Conservation (phyloP, 73 alveolate species). For the Paramecium bursaria region DNA sequence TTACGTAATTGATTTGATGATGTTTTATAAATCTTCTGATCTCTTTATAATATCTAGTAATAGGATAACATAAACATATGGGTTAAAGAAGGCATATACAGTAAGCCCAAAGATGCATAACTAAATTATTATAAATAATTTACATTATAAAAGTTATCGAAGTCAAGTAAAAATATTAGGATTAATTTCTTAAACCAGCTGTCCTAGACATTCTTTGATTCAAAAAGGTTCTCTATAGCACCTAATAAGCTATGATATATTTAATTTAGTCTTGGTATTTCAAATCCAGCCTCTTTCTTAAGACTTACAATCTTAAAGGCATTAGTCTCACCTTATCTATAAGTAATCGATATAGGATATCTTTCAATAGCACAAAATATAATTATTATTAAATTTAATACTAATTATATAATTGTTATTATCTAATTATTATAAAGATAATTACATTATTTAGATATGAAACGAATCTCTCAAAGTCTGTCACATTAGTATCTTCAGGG, state of each 20-base stretch:
- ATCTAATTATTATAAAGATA: not conserved
- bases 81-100: conserved; percentile 66
- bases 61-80: conserved; percentile 62
- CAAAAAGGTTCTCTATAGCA: not conserved
- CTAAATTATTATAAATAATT: not conserved
- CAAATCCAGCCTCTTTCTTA: conserved; percentile 68
- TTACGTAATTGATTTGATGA: conserved; percentile 59
- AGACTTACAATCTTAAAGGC: conserved; percentile 28
- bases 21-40: conserved; percentile 68
- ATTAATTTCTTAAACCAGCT: conserved; percentile 4
- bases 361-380: conserved; percentile 71
- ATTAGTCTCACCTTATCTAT: conserved; percentile 49
- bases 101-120: conserved; percentile 58
- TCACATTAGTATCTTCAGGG: conserved; percentile 48
- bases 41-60: conserved; percentile 62
- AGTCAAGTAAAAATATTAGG: conserved; percentile 4
- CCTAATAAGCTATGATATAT: conserved; percentile 9
- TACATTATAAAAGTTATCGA: conserved; percentile 52
- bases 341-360: conserved; percentile 65
- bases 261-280: conserved; percentile 20
- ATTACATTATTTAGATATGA: conserved; percentile 36
- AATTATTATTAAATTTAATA: conserved; percentile 34
- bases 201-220: not conserved
- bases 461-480: conserved; percentile 18
- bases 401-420: conserved; percentile 34